Evolutionary conservation across 148 eudicot genomes (phyloP), one percentile per base, ranked within the genome.

Genomic region (Beta vulgaris): DNA sequence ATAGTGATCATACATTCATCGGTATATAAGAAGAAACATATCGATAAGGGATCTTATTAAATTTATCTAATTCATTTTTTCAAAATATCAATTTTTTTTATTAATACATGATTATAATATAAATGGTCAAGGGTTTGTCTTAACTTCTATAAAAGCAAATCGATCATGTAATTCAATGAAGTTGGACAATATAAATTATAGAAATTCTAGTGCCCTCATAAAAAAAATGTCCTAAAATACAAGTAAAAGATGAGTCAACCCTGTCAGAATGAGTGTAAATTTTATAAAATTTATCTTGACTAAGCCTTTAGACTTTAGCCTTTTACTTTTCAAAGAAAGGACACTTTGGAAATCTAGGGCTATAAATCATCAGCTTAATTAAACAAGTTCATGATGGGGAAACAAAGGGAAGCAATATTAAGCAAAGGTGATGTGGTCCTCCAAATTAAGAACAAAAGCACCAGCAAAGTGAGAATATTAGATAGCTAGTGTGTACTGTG

Each of bases 351-450:
- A 69, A 69, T 42, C 71, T 44, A 77, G 59, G 79, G 74, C 79
- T 60, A 46, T 8, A 71, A 77, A 70, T 21, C 57, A 77, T 70
- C 75, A 70, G 61, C 74, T 70, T 61, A 61, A 34, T 70, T 61
- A 61, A 34, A 25, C 31, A 57, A 55, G 66, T 73, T 73, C 26
- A 78, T 72, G 76, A 73, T 59, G 42, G 18, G 29, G 29, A 59
- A 69, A n/a, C 61, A 26, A 63, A 53, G 64, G 40, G 42, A 53
- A 62, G 48, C 18, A 59, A 48, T 35, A 36, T 63, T 49, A 49
- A 42, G 46, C 32, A 59, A 68, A 73, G 71, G 64, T 28, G 26
- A 36, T 9, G 79, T 75, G 82, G 82, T 80, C 82, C 82, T 69
- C 75, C 21, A 43, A 68, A 73, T 12, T 9, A 36, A 40, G 26